These are phyloP conservation scores for Boletus rubroflammeus DNA, from an alignment of 768 basidiomycete species.

Conservation along the genomic window DNA sequence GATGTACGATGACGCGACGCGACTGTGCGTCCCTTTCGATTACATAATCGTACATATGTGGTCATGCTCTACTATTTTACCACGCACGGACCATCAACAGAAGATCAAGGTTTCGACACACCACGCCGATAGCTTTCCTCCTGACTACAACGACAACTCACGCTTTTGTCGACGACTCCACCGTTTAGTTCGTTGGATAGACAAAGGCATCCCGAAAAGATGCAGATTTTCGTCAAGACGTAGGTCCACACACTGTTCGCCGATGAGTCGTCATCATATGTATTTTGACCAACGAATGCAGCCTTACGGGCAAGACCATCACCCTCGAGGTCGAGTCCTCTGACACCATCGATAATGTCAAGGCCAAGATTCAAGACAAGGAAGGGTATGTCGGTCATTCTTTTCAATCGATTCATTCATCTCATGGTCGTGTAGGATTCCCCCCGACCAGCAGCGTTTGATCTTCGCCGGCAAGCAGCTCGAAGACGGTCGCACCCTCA, in stretches of 20 bases:
- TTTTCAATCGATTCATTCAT: background rate
- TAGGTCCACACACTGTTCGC: conserved; percentile 37
- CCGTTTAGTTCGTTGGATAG: conserved; percentile 86
- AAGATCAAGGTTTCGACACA: conserved; percentile 28
- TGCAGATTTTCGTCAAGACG: conserved; percentile 99
- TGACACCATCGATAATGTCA: conserved; percentile 97
- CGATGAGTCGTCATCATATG: background rate
- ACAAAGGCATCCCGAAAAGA: conserved; percentile 70
- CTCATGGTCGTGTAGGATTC: conserved; percentile 51
- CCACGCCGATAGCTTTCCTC: conserved; percentile 14
- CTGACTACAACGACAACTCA: conserved; percentile 36
- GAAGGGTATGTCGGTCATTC: conserved; percentile 60
- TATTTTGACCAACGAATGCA: conserved; percentile 30
- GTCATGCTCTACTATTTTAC: conserved; percentile 11
- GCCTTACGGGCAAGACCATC: conserved; percentile 99
- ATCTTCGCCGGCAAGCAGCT: conserved; percentile 99
- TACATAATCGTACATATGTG: background rate
- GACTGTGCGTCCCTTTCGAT: conserved; percentile 11
- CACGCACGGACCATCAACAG: conserved; percentile 47
- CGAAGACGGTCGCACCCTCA: conserved; percentile 96
- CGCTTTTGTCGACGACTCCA: conserved; percentile 94
- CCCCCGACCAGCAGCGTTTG: conserved; percentile 93
- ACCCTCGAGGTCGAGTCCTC: conserved; percentile 97
- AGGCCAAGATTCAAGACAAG: conserved; percentile 97
- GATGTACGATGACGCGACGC: conserved; percentile 16